Evolutionary conservation across 1,139 yeast species (phyloP), one percentile per base, ranked within the genome.

Genomic region (Suhomyces bolitotheri): DNA sequence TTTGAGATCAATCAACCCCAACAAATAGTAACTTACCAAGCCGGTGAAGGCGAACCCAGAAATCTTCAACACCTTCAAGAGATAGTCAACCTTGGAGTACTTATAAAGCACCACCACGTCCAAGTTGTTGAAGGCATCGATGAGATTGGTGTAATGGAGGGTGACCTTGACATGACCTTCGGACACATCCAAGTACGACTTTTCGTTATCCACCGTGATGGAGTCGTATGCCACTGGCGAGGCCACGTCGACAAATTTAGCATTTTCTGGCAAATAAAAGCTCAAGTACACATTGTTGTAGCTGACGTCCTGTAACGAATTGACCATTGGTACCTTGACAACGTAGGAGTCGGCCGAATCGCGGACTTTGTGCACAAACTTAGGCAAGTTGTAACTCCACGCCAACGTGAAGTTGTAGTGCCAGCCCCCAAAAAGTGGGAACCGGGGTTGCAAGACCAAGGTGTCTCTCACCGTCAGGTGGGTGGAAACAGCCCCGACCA

Each of bases 401-500:
- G 97, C 97, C 52, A 92, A 65, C 14, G 98, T 92, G 68, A 88
- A 92, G 63, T 92, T 89, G 64, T 89, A 92, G 51, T 82, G 77
- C 99, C 99, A 92, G 26, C 90, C 95, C 32, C 98, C 99, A 63
- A 88, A 86, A 7, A 92, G 54, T 9, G 99, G 99, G 67, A 72
- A 92, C 57, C 99, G 76, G 38, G 98, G 98, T 53, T 76, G 79
- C 46, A 92, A 60, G 27, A 81, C 68, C 38, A 88, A 64, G 43
- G 71, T 76, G 33, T 60, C 53, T 38, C 72, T 63, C 11, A 72
- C 52, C 26, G 74, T 64, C 43, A 71, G 70, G 40, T 86, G 84
- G 5, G 97, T 86, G 7, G 96, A 82, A n/a, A 92, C 96, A 63
- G 87, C 86, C 16, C 98, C 98, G 19, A 92, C 96, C 49, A 84